These are phyloP conservation scores for Mycena galericulata DNA, from an alignment of 768 basidiomycete genomes.

Conservation along the genomic window DNA sequence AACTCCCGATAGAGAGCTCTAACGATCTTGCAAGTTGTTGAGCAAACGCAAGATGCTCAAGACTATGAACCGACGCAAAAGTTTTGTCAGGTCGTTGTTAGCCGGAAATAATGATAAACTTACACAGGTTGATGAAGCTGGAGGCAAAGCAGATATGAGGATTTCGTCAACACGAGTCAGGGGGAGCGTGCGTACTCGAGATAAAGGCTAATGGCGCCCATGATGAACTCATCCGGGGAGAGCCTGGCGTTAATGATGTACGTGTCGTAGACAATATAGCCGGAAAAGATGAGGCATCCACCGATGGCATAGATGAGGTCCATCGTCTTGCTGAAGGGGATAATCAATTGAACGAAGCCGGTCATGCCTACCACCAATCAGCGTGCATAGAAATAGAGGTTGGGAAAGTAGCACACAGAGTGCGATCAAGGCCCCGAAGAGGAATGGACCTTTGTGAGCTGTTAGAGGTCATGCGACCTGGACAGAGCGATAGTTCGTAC, in stretches of 20 bases:
- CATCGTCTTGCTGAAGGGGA: constrained; percentile 86
- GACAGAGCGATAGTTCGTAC: constrained; percentile 33
- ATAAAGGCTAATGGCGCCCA: constrained; percentile 93
- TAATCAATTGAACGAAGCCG: constrained; percentile 84
- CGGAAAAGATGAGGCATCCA: constrained; percentile 87
- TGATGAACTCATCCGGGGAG: constrained; percentile 93
- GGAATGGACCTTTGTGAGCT: constrained; percentile 65
- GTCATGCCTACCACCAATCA: constrained; percentile 69
- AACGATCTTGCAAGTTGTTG: constrained; percentile 68
- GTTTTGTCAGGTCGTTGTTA: background rate
- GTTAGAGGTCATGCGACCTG: background rate
- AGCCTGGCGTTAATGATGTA: constrained; percentile 89
- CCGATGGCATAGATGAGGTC: constrained; percentile 85
- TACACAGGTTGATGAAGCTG: constrained; percentile 91
- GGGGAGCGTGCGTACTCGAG: constrained; percentile 76
- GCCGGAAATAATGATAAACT: constrained; percentile 44
- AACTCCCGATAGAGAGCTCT: constrained; percentile 16
- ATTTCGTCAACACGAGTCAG: constrained; percentile 30
- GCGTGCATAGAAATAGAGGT: background rate
- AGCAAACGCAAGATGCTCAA: constrained; percentile 87
- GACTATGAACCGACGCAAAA: constrained; percentile 67
- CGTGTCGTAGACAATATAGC: constrained; percentile 93
- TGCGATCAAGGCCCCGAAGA: constrained; percentile 88
- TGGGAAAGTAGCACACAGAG: constrained; percentile 61
- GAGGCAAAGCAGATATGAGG: constrained; percentile 28